These are phyloP conservation scores for Tylopilus rubrobrunneus DNA, from an alignment of 768 basidiomycete genomes.

Conservation along the genomic window DNA sequence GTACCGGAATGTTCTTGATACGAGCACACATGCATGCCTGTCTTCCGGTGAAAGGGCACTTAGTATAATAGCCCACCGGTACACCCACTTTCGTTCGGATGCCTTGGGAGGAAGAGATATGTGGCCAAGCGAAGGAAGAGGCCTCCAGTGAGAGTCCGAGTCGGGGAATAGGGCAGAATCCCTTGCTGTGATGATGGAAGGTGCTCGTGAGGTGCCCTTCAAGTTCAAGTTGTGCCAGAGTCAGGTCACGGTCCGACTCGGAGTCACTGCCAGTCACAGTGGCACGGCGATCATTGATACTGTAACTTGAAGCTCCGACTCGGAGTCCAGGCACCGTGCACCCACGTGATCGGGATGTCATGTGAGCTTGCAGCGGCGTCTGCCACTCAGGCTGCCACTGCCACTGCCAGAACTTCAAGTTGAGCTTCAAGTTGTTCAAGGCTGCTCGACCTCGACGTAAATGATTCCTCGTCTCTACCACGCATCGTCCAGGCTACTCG, in stretches of 20 bases:
- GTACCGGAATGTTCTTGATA: slow-evolving; percentile 61
- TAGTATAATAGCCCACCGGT: slow-evolving; percentile 50
- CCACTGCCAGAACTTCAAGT: too few relatives aligned
- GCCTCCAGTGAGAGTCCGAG: neutral
- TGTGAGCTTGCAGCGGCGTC: too few relatives aligned
- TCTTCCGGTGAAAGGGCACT: slow-evolving; percentile 44
- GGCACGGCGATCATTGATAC: too few relatives aligned
- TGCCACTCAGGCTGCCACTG: too few relatives aligned
- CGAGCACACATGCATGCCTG: slow-evolving; percentile 43
- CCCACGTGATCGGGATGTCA: too few relatives aligned
- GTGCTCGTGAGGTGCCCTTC: too few relatives aligned
- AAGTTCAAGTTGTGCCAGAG: too few relatives aligned
- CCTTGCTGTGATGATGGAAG: neutral
- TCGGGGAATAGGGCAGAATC: neutral
- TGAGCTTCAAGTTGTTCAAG: too few relatives aligned
- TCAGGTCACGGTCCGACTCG: too few relatives aligned
- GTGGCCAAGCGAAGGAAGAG: slow-evolving; percentile 28
- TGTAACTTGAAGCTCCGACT: too few relatives aligned
- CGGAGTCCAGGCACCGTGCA: too few relatives aligned
- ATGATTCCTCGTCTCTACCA: slow-evolving; percentile 24
- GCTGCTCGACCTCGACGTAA: neutral
- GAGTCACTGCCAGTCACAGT: too few relatives aligned
- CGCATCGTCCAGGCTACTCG: slow-evolving; percentile 9
- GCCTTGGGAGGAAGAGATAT: slow-evolving; percentile 50
- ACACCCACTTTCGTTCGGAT: slow-evolving; percentile 53